phyloP scores from a whole-genome alignment of 768 basidiomycete species.

The Boletus barrowsii region DNA sequence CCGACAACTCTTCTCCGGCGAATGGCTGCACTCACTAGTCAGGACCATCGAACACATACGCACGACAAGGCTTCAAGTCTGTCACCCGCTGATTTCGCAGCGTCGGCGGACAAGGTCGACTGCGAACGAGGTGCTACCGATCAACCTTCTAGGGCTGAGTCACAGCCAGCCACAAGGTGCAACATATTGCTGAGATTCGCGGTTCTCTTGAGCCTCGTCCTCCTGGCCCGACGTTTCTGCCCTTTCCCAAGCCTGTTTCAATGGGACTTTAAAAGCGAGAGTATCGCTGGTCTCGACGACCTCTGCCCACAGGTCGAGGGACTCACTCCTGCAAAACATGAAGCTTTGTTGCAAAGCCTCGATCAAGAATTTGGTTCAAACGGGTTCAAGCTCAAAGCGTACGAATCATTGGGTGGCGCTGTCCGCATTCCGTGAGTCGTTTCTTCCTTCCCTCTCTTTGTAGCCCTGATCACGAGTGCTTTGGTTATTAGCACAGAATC shows the following conservation, averaged over 20 bases:
- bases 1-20: too few species aligned
- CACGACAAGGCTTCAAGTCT: background rate
- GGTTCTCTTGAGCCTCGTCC: conserved; percentile 7
- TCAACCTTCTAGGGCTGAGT: background rate
- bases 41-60: background rate
- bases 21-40: background rate
- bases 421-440: conserved; percentile 32
- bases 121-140: conserved; percentile 5
- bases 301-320: conserved; percentile 30
- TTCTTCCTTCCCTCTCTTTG: background rate
- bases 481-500: conserved; percentile 46
- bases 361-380: conserved; percentile 21
- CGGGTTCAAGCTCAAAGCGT: conserved; percentile 29
- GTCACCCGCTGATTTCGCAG: background rate
- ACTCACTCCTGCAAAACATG: conserved; percentile 14
- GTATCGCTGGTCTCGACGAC: background rate
- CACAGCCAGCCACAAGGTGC: background rate
- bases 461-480: background rate
- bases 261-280: background rate
- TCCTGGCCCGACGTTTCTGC: conserved; percentile 10
- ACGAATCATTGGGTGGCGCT: conserved; percentile 35
- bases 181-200: background rate
- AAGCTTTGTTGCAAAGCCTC: conserved; percentile 19
- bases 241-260: background rate
- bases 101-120: conserved; percentile 7